Conservation (phyloP, 306 rosid genomes). For the Fagus sylvatica region DNA sequence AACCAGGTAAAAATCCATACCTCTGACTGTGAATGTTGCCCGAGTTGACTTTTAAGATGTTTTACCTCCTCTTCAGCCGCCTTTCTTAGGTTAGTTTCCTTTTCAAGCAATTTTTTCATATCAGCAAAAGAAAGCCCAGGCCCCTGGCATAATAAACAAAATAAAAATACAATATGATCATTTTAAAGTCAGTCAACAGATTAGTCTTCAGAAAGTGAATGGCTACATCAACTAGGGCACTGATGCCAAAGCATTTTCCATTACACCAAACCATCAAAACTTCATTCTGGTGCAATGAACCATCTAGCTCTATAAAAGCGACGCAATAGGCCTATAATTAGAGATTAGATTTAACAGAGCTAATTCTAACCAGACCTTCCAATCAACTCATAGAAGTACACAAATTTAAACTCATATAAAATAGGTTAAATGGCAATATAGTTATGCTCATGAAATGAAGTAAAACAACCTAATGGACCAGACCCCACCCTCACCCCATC, state of each 20-base stretch:
- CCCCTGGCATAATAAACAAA: slow-evolving; percentile 45
- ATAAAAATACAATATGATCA: not conserved
- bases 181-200: not conserved
- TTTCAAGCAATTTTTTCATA: slow-evolving; percentile 61
- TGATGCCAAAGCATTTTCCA: not conserved
- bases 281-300: not conserved
- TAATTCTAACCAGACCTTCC: not conserved
- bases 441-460: not conserved
- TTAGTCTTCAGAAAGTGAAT: not conserved
- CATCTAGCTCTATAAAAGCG: not conserved
- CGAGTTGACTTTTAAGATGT: slow-evolving; percentile 54
- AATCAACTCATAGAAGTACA: not conserved
- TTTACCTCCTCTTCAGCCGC: slow-evolving; percentile 75
- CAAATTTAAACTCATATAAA: not conserved
- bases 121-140: slow-evolving; percentile 45
- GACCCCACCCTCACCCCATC: not conserved
- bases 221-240: not conserved
- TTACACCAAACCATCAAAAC: not conserved
- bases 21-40: slow-evolving; percentile 40
- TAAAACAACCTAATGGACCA: not conserved
- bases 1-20: slow-evolving; percentile 41
- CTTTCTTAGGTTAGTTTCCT: slow-evolving; percentile 60
- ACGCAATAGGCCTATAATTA: not conserved
- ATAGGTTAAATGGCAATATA: not conserved
- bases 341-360: not conserved